Evolutionary conservation across 225 moss, liverwort and hornwort species (phyloP).

Genomic region (Bryum argenteum): DNA sequence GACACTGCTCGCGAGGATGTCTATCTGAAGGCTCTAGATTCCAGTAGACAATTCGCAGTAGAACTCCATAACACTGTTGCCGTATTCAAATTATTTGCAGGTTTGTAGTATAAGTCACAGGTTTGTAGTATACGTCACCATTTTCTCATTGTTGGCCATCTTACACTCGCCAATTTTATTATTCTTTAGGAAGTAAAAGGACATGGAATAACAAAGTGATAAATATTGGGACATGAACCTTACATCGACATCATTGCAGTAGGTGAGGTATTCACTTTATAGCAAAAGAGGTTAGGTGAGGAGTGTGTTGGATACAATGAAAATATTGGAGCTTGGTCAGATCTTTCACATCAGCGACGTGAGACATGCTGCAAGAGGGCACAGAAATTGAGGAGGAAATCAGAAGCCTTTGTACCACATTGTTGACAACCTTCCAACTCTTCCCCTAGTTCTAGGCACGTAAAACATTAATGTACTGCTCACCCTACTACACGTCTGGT

Average conservation of each 20-base stretch:
- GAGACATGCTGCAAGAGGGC: slow-evolving; percentile 6
- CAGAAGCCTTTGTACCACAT: not conserved
- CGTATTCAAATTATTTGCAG: slow-evolving; percentile 79
- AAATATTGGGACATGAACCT: too few relatives aligned
- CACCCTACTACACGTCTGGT: not conserved
- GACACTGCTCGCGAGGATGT: slow-evolving; percentile 81
- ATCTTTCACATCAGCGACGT: slow-evolving; percentile 1
- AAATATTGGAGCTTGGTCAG: not conserved
- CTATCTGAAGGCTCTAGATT: slow-evolving; percentile 70
- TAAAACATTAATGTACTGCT: not conserved
- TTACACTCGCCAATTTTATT: too few relatives aligned
- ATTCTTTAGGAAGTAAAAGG: not conserved
- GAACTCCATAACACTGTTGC: slow-evolving; percentile 83
- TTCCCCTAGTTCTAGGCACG: slow-evolving; percentile 10
- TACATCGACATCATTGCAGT: not conserved
- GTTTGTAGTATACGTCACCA: too few relatives aligned
- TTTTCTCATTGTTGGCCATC: too few relatives aligned
- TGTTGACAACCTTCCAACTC: slow-evolving; percentile 14
- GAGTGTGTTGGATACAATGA: not conserved
- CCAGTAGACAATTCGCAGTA: slow-evolving; percentile 47
- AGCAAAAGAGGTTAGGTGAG: too few relatives aligned
- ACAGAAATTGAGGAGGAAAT: slow-evolving; percentile 21
- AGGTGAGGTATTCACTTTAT: not conserved
- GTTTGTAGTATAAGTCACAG: slow-evolving; percentile 31
- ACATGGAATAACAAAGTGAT: too few relatives aligned